Evolutionary conservation across 805 yeast species (phyloP).

Genomic region (Saturnispora zaruensis): DNA sequence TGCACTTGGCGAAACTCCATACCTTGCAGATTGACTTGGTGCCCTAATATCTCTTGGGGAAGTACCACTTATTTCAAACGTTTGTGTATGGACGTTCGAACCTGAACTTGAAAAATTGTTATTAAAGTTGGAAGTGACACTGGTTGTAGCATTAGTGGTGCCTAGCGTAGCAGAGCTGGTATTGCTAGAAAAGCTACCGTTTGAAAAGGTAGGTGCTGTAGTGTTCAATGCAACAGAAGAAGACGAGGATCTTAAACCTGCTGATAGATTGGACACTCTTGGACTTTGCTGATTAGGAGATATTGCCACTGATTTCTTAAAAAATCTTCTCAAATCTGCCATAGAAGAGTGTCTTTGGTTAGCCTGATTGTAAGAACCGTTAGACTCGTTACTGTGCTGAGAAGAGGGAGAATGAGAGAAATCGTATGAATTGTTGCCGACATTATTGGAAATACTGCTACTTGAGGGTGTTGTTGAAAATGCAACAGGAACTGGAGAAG

Average conservation of each 20-base stretch:
- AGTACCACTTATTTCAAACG: conserved; percentile 4
- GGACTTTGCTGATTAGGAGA: conserved; percentile 20
- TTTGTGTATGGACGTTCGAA: background rate
- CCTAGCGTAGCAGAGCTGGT: conserved; percentile 11
- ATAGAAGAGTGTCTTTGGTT: conserved; percentile 64
- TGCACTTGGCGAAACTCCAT: conserved; percentile 9
- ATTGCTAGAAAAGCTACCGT: conserved; percentile 7
- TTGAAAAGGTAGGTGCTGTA: conserved; percentile 14
- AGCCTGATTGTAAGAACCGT: conserved; percentile 15
- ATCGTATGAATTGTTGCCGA: background rate
- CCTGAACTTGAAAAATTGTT: background rate
- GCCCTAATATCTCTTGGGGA: conserved; percentile 11
- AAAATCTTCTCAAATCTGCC: conserved; percentile 69
- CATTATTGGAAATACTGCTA: background rate
- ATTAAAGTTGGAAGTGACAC: background rate
- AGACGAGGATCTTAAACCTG: conserved; percentile 28
- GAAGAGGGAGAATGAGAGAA: conserved; percentile 25
- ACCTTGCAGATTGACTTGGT: conserved; percentile 2
- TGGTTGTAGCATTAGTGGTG: conserved; percentile 11
- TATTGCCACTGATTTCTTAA: conserved; percentile 37
- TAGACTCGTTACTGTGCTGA: conserved; percentile 24
- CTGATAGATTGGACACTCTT: conserved; percentile 29
- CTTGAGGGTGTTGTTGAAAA: conserved; percentile 9
- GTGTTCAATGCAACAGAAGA: conserved; percentile 15
- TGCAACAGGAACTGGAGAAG: conserved; percentile 21